Evolutionary conservation across 192 early-diverging fungal genomes (phyloP).

Genomic region (Gaertneriomyces semiglobifer): DNA sequence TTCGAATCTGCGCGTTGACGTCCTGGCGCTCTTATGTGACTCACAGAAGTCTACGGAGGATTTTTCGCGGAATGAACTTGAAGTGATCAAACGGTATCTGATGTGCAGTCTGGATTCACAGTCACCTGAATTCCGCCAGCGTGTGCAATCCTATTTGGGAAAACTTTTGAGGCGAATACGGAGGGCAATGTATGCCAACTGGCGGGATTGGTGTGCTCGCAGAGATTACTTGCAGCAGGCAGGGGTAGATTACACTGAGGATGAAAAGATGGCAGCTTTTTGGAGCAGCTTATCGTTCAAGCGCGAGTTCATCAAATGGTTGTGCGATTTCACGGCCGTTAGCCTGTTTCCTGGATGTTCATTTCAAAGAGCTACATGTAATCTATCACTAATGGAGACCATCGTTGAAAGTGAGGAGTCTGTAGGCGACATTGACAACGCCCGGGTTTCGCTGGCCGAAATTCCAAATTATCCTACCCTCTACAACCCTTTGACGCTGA

Average conservation of each 20-base stretch:
- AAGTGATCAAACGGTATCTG: conserved; percentile 64
- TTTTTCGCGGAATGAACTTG: conserved; percentile 59
- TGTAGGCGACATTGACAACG: conserved; percentile 23
- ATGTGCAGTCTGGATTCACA: conserved; percentile 67
- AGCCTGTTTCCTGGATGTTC: conserved; percentile 73
- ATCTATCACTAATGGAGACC: conserved; percentile 50
- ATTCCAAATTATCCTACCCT: conserved; percentile 27
- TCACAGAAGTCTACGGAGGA: conserved; percentile 63
- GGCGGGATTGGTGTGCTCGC: conserved; percentile 28
- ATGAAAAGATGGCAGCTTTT: background rate
- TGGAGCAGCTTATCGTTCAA: conserved; percentile 42
- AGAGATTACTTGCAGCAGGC: conserved; percentile 25
- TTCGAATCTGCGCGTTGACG: conserved; percentile 69
- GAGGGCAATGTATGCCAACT: conserved; percentile 39
- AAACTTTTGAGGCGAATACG: conserved; percentile 39
- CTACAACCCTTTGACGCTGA: conserved; percentile 7
- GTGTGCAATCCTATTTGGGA: conserved; percentile 41
- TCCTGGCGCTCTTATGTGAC: conserved; percentile 78
- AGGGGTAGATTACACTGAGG: background rate
- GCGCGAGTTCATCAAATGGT: conserved; percentile 58
- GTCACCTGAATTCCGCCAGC: conserved; percentile 80
- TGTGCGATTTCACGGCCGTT: conserved; percentile 49
- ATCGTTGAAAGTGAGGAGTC: conserved; percentile 36
- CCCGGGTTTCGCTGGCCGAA: conserved; percentile 16
- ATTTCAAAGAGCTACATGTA: conserved; percentile 65